phyloP scores from a whole-genome alignment of 805 yeast genomes.

The Cyberlindnera americana region DNA sequence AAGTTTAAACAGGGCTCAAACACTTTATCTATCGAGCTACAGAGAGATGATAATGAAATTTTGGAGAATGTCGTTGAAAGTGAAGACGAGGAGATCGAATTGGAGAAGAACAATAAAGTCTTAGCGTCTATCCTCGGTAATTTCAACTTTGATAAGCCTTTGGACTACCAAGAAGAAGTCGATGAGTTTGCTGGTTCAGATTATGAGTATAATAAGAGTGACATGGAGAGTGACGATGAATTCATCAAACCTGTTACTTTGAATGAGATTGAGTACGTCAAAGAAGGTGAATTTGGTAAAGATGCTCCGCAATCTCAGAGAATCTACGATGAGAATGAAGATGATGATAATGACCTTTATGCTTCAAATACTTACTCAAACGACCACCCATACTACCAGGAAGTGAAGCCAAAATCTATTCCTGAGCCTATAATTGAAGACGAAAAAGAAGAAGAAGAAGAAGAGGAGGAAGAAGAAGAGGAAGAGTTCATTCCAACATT shows the following conservation, averaged over 20 bases:
- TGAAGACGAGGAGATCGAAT: conserved; percentile 37
- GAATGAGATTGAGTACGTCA: conserved; percentile 27
- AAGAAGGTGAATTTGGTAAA: conserved; percentile 27
- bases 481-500: conserved; percentile 51
- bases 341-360: conserved; percentile 13
- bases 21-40: conserved; percentile 11
- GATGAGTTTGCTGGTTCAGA: conserved; percentile 39
- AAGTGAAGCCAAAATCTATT: conserved; percentile 5
- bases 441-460: conserved; percentile 2
- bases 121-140: conserved; percentile 44
- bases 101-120: conserved; percentile 42
- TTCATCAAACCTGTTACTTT: conserved; percentile 23
- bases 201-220: conserved; percentile 46
- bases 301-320: conserved; percentile 13
- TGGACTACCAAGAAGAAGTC: conserved; percentile 38
- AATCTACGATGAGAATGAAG: conserved; percentile 20
- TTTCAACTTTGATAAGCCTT: conserved; percentile 52
- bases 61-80: conserved; percentile 31
- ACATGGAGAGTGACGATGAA: conserved; percentile 29
- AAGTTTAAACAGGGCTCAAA: conserved; percentile 19
- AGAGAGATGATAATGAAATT: conserved; percentile 17
- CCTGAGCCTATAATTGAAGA: neutral
- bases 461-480: conserved; percentile 18
- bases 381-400: conserved; percentile 7
- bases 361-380: conserved; percentile 3